Base-by-base conservation (phyloP, 73 alveolate species). In the Tetrahymena borealis region DNA sequence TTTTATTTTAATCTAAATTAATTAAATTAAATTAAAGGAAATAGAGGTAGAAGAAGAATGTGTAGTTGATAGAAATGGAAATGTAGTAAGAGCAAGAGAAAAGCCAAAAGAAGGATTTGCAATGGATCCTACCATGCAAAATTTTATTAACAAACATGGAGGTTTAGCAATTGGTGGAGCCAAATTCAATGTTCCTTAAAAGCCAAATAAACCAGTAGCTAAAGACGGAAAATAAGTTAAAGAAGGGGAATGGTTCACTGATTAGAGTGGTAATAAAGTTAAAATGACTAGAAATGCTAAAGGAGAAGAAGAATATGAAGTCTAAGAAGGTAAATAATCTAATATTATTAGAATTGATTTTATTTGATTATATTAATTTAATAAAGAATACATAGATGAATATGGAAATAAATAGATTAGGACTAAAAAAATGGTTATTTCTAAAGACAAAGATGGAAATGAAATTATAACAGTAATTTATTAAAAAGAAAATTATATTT, bases 91-190 rank as follows among this genome's bases (percentile, higher is more conserved):
- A 33, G 28, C 31, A 12, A 93, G 95, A 93, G 95, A 93, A 79
- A 93, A 93, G 37, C 95, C 95, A 32, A 85, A 79, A 16, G 91
- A 40, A 42, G 79, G 90, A 33, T 93, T 79, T 40, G 39, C 90
- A 78, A 79, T 92, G 35, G 91, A 93, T 40, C 38, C 90, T 35
- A 39, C 91, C 2, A 60, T 60, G 85, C 91, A 93, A 93, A 39
- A 93, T 33, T 93, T 93, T 85, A 39, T 93, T 20, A 92, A 93
- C 6, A 40, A 78, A 41, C 91, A 60, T 93, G 95, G 95, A 32
- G 95, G 95, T 32, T 93, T 93, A 79, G 95, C 95, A 7, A 39
- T 93, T 85, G 95, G 95, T 7, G 95, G 95, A 33, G 93, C 95
- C 32, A 93, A 93, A 85, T 79, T 93, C 36, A 93, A 79, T 33